phyloP scores from a whole-genome alignment of 2,329 filamentous ascomycete species.

The Cercospora berteroae region DNA sequence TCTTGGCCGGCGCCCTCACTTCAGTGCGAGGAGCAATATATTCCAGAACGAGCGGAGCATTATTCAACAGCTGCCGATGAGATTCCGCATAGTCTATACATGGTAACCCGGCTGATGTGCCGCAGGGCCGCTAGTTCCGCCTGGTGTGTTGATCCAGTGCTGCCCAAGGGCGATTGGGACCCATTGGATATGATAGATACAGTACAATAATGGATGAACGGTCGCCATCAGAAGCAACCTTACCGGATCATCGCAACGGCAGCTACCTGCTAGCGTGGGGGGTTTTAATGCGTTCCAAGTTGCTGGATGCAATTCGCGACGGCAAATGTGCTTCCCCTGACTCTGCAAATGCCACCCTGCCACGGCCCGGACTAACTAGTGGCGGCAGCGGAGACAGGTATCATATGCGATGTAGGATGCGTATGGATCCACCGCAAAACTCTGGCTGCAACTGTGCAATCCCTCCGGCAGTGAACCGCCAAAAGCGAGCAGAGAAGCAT shows the following conservation, averaged over 20 bases:
- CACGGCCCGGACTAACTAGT: neutral
- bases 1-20: neutral
- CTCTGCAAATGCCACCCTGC: neutral
- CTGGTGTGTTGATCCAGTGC: neutral
- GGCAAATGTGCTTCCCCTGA: neutral
- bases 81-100: neutral
- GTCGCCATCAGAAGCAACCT: neutral
- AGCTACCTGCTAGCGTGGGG: neutral
- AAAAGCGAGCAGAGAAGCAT: neutral
- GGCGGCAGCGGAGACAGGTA: neutral
- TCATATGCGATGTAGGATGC: neutral
- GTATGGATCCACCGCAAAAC: neutral
- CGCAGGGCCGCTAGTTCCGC: neutral
- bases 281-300: no score
- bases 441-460: neutral
- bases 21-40: neutral
- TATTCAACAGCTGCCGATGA: neutral
- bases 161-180: neutral
- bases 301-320: neutral
- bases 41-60: neutral
- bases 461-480: neutral
- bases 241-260: no score
- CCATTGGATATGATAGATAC: neutral
- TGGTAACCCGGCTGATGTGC: neutral
- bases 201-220: neutral